Base-by-base conservation (phyloP, 139 green algal species). In the Nannochloris sp. region DNA sequence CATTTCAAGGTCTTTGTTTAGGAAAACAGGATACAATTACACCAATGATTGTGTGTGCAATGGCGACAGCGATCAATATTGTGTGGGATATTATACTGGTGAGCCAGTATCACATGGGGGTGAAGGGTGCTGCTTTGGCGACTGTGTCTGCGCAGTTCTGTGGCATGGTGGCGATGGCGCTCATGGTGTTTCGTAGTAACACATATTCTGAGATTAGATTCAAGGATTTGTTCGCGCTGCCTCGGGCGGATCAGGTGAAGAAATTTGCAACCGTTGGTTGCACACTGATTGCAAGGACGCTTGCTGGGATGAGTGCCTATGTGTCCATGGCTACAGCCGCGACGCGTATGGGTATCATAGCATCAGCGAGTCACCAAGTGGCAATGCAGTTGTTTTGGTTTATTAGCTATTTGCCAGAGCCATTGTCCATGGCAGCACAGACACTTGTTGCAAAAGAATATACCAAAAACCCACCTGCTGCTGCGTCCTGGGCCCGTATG, bases 301-400 rank as follows among this genome's bases (percentile, higher is more conserved):
- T 78, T 5, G 79, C 81, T 51, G 69, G 65, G 50, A 81, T 87
- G 75, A 59, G 60, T 10, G 60, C 60, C n/a, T 66, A 66, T 25
- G 37, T 81, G 16, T 50, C 44, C 70, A 76, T 87, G 62, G 78
- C 76, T 25, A 49, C 34, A 7, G 63, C 56, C 3, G 80, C 80
- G 31, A 74, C 80, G 2, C 51, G 53, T 11, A 24, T 84, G 21
- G 83, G 83, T 51, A 75, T 57, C 0, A 24, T 82, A 4, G 19
- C 46, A 11, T 51, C 64, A 18, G 83, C 83, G 4, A 61, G 76
- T 2, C 83, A 90, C 62, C 83, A 89, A 66, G 74, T 89, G 19
- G 66, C 76, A 18, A 71, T 89, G 74, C 72, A 80, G 62, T 49
- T 55, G 31, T 87, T 88, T 37, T 89, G 83, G 83, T 83, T 86